Percentiles rank a stretch among this genome's conserved stretches.
Evolutionary conservation across 2,329 filamentous ascomycete species (phyloP).

Genomic region (Cytospora mali): DNA sequence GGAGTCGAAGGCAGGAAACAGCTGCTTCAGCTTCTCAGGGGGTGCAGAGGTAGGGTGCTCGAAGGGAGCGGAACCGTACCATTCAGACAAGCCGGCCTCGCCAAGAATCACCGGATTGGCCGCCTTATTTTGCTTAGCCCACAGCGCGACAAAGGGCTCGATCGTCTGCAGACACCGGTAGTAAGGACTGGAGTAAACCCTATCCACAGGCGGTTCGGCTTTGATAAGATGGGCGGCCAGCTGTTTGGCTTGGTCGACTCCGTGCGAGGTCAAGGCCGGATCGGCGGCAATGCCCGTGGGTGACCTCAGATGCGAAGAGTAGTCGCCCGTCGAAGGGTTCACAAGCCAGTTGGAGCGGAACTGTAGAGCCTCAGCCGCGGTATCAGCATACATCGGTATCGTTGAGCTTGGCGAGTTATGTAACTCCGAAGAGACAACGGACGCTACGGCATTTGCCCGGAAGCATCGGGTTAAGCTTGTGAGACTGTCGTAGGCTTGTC

Average conservation of each 20-base stretch:
- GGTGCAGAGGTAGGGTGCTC: slow-evolving; percentile 79
- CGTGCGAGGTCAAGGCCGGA: slow-evolving; percentile 83
- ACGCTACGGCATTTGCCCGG: slow-evolving; percentile 8
- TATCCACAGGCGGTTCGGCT: slow-evolving; percentile 68
- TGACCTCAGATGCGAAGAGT: slow-evolving; percentile 71
- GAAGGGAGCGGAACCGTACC: slow-evolving; percentile 87
- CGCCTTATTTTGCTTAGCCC: slow-evolving; percentile 31
- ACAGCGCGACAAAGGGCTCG: slow-evolving; percentile 63
- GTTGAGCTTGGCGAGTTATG: slow-evolving; percentile 3
- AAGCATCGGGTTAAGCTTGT: slow-evolving; percentile 5
- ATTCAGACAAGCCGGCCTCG: slow-evolving; percentile 72
- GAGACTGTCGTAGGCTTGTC: not conserved
- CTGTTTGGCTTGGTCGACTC: slow-evolving; percentile 80
- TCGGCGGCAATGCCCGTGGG: slow-evolving; percentile 89
- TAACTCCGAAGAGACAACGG: slow-evolving; percentile 1
- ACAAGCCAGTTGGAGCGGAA: slow-evolving; percentile 92
- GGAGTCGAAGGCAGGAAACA: slow-evolving; percentile 67
- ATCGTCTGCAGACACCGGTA: slow-evolving; percentile 89
- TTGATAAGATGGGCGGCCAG: slow-evolving; percentile 67
- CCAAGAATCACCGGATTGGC: slow-evolving; percentile 46
- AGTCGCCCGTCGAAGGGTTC: slow-evolving; percentile 76
- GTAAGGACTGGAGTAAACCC: slow-evolving; percentile 82
- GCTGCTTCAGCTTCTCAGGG: slow-evolving; percentile 59
- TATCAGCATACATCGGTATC: slow-evolving; percentile 27
- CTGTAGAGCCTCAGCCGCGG: slow-evolving; percentile 47